phyloP scores from a whole-genome alignment of 495 filamentous ascomycete species.

The Neurospora discreta region DNA sequence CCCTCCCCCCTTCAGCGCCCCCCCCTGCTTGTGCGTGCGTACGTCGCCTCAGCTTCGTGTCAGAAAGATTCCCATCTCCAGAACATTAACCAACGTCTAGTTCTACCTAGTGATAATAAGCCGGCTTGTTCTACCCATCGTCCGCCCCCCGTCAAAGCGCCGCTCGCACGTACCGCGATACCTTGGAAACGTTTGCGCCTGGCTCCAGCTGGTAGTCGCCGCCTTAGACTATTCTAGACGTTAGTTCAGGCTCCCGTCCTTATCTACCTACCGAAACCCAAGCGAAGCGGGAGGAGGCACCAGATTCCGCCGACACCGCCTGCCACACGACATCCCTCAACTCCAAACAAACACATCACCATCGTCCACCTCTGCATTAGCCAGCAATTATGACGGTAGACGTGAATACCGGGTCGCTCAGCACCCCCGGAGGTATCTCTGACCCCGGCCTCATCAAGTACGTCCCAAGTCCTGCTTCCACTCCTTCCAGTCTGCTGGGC shows the following conservation, averaged over 20 bases:
- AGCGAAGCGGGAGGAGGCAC: not conserved
- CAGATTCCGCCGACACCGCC: not conserved
- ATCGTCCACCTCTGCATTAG: conserved; percentile 1
- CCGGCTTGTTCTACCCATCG: not conserved
- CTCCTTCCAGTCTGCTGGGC: not conserved
- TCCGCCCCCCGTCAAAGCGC: not conserved
- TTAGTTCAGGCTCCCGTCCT: not conserved
- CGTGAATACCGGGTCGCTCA: conserved; percentile 20
- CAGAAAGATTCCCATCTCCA: not conserved
- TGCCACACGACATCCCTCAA: not conserved
- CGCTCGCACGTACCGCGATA: not conserved
- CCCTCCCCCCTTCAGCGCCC: not conserved
- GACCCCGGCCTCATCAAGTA: conserved; percentile 51
- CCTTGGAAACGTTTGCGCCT: not conserved
- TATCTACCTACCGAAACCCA: not conserved
- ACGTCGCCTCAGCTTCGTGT: not conserved
- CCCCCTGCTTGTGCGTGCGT: not conserved
- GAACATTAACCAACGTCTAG: not conserved
- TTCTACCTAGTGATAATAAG: not conserved
- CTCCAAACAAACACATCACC: not conserved
- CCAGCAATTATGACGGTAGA: conserved; percentile 20
- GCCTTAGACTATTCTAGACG: not conserved
- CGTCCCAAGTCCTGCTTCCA: conserved; percentile 3
- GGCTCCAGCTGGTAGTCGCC: too few relatives aligned
- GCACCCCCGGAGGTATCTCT: conserved; percentile 41